Evolutionary conservation across 495 filamentous ascomycete genomes (phyloP), one percentile per base, ranked within the genome.

Genomic region (Talaromyces liani): DNA sequence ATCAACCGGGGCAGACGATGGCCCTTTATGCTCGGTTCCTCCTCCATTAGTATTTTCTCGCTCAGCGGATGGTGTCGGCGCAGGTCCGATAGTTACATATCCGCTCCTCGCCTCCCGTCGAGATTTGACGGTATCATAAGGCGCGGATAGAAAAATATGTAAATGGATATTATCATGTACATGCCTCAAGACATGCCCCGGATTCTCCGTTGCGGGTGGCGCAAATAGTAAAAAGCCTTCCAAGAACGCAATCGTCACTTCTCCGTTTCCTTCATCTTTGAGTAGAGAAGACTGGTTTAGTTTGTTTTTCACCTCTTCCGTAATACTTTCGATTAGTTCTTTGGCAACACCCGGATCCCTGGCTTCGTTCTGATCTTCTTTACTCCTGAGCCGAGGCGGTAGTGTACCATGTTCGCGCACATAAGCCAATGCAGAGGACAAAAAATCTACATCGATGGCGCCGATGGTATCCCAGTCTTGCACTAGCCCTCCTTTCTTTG

Each of bases 161-260:
- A 93, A 70, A 69, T 96, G 87, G 18, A 96, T 84, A 1, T 82
- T 71, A 0, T 76, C 66, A 24, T 87, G 80, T 6, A 92, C 71
- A 1, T 63, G 45, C 0, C 70, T 64, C 1, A 75, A 61, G 4
- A 68, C 55, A 55, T 72, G 66, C 0, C 69, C 64, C 0, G 74
- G 62, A 47, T 47, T 20, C 4, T 54, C 33, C 2, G 63, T 20
- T 10, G 64, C 60, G 0, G 77, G 75, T 0, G 77, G 73, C 4
- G 79, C 75, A 74, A 88, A 96, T 1, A 98, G 82, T 20, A 98
- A 80, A 70, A 98, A 96, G 0, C 93, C 93, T 66, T 98, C 93
- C 75, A 93, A 63, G 84, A 83, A 71, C 51, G 80, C 70, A 63
- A 84, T 58, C 2, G 72, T 82, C 12, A 12, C 55, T 55, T 64